Evolutionary conservation across 148 eudicot genomes (phyloP).

Genomic region (Agrostemma githago): DNA sequence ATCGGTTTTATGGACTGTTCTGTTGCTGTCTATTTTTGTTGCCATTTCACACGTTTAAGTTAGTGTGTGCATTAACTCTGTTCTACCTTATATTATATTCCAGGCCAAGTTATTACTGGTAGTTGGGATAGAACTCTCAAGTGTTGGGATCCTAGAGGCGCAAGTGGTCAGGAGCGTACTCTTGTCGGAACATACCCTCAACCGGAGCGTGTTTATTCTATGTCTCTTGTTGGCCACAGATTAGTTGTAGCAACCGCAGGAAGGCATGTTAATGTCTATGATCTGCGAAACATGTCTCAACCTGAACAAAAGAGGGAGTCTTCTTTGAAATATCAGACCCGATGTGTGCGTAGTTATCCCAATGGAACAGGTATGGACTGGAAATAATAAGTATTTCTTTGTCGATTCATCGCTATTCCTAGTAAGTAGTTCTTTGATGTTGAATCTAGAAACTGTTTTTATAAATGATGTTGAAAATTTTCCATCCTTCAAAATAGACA

Average conservation of each 20-base stretch:
- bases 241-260: slow-evolving; percentile 95
- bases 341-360: slow-evolving; percentile 95
- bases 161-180: slow-evolving; percentile 80
- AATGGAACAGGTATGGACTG: slow-evolving; percentile 67
- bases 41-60: background rate
- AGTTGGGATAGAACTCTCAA: slow-evolving; percentile 97
- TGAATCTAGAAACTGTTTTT: background rate
- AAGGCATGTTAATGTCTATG: slow-evolving; percentile 92
- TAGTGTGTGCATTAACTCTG: slow-evolving; percentile 4
- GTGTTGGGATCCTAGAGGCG: slow-evolving; percentile 99
- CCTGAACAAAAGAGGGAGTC: slow-evolving; percentile 96
- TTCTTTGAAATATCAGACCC: slow-evolving; percentile 87
- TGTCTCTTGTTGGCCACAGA: slow-evolving; percentile 81
- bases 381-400: background rate
- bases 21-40: background rate
- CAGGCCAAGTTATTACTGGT: slow-evolving; percentile 94
- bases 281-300: slow-evolving; percentile 90
- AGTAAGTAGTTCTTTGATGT: background rate
- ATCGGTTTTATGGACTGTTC: background rate
- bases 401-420: background rate
- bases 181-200: slow-evolving; percentile 86
- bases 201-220: slow-evolving; percentile 95
- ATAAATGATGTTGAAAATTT: background rate
- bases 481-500: background rate
- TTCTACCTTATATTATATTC: slow-evolving; percentile 4